Evolutionary conservation across 2,329 filamentous ascomycete genomes (phyloP), one percentile per base, ranked within the genome.

Genomic region (Fonsecaea monophora): DNA sequence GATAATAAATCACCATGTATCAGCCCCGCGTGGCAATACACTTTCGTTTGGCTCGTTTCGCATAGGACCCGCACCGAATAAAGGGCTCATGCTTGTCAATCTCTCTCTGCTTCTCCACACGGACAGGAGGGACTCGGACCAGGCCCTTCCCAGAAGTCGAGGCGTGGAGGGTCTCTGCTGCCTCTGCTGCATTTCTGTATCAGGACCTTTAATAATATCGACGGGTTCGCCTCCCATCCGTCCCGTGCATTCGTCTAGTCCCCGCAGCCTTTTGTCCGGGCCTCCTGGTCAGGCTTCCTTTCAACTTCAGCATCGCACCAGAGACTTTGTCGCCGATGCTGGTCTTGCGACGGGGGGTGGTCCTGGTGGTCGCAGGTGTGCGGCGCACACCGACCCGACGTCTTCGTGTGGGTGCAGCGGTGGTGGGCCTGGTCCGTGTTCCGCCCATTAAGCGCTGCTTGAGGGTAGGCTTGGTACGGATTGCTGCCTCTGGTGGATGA

Each of bases 201-300:
- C 30, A n/a, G 57, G 61, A 8, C 53, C 30, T 32, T 50, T 65
- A 68, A 64, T 69, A 76, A 64, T 69, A 76, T 48, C 73, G 73
- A 57, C 71, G 65, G 38, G 53, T 70, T 10, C 65, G 86, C 42
- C 88, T 86, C 2, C 90, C 90, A 77, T 92, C 90, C 55, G 90
- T 92, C 48, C 90, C 90, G 72, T 87, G 86, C 89, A 92, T 92
- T 63, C 90, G 84, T 67, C 90, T 84, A 58, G 89, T 90, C 34
- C 90, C 90, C 72, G 90, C 89, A 76, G 89, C 90, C 88, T 94
- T 94, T 71, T 90, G 80, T 30, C 89, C 91, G 2, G 90, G 89
- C 48, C 87, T 83, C 56, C 86, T 79, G 0, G 89, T 93, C 65
- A 94, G 75, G 62, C 82, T 86, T 7, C 92, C 91, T 78, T 87